Percentiles rank a stretch among this genome's conserved stretches.
These are phyloP conservation scores for Mortierella sp. DNA, from an alignment of 371 early-diverging fungal genomes.

Conservation along the genomic window DNA sequence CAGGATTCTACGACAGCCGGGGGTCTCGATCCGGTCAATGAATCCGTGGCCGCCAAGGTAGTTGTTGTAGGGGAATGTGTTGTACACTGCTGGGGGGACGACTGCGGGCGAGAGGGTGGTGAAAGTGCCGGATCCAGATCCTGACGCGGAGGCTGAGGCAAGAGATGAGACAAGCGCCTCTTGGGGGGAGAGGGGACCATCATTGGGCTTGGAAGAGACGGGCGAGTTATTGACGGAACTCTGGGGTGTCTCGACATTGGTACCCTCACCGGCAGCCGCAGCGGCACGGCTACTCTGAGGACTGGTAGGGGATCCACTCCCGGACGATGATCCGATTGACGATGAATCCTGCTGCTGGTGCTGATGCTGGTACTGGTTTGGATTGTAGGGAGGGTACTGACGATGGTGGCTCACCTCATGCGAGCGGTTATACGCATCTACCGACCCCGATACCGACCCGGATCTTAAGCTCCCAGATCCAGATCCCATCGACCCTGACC, in stretches of 20 bases:
- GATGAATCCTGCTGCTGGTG: background rate
- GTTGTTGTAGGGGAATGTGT: conserved; percentile 42
- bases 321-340: conserved; percentile 1
- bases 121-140: background rate
- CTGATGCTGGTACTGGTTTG: background rate
- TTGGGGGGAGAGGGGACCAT: background rate
- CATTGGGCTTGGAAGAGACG: background rate
- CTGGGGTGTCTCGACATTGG: background rate
- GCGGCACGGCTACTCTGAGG: background rate
- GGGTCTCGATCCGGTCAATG: conserved; percentile 43
- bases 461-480: background rate
- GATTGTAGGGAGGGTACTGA: conserved; percentile 24
- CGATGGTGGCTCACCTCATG: conserved; percentile 17
- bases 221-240: conserved; percentile 21
- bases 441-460: background rate
- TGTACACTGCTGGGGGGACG: conserved; percentile 22
- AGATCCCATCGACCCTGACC: background rate
- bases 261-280: background rate
- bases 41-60: conserved; percentile 49
- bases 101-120: background rate
- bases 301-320: conserved; percentile 15
- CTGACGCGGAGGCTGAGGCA: background rate
- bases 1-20: conserved; percentile 57
- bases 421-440: conserved; percentile 1
- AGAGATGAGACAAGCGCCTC: background rate